Evolutionary conservation across 179 eudicot species (phyloP), one percentile per base, ranked within the genome.

Genomic region (Beta corolliflora): DNA sequence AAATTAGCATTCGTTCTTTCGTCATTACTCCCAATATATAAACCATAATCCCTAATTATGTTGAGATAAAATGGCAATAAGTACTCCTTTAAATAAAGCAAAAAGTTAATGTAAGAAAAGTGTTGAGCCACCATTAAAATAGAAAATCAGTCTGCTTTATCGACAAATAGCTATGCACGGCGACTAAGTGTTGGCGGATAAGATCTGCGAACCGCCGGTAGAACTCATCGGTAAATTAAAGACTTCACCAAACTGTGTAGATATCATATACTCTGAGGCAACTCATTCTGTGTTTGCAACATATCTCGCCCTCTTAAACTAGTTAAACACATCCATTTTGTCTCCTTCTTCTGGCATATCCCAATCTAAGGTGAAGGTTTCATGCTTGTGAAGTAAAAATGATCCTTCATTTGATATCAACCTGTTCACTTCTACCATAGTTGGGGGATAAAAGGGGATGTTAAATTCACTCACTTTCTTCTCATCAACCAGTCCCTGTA

Each of bases 401-500:
- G 78, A 75, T 29, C 78, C 78, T 75, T 75, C 67, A 3, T 41
- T 19, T 2, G 31, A 53, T 18, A 76, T 41, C 18, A 76, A 31
- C 15, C 14, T 58, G 5, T 36, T 61, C 7, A 76, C 45, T 56
- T 76, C 69, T n/a, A 18, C 68, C 7, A 9, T n/a, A 1, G 66
- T 59, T 36, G 78, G 67, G 52, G 78, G 66, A 9, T 75, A 75
- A 58, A 18, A 41, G 7, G 67, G 78, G 4, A 58, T 29, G 48
- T 75, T 60, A 19, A 75, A 75, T 13, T 56, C 48, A 25, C 56
- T 46, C 13, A 58, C 12, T 45, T 75, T 75, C 41, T 75, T 21
- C 45, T 29, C 67, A 12, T 75, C 67, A n/a, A 75, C 58, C 31
- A 75, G 41, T 12, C 78, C 78, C 78, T 75, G 19, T 25, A 75